Evolutionary conservation across 2,329 filamentous ascomycete genomes (phyloP), one percentile per base, ranked within the genome.

Genomic region (Penicillium frequentans): DNA sequence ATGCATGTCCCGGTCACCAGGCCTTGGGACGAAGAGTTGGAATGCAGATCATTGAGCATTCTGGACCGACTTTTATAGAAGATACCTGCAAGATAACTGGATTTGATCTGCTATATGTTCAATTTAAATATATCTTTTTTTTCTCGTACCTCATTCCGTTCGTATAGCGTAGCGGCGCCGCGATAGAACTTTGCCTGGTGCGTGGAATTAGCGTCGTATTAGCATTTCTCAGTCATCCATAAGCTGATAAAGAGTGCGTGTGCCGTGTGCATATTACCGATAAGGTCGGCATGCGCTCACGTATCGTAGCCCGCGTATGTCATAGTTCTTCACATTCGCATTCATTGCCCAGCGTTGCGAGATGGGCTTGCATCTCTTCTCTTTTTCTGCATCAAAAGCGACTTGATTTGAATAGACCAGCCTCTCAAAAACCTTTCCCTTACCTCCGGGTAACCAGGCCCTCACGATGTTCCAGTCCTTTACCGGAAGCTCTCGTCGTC

Each of bases 381-480:
- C 39, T 58, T 60, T 43, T 19, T 21, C 49, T 57, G 58, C 55
- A 47, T 56, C 51, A 57, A 23, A 52, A 65, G 58, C 48, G 52
- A 43, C 23, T 39, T 50, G 48, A 42, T 50, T 52, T 51, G 46
- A 53, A 49, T 49, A 39, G 48, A 42, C 6, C 23, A 1, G 5
- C 27, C 44, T 44, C 33, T 54, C 42, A 5, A 10, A 26, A 16
- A 43, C 45, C 39, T 14, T 46, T 33, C 51, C 56, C 52, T 54
- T 49, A 48, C 50, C 37, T 44, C 47, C 49, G 54, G 49, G 51
- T 45, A 19, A 29, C 56, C 46, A 56, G 54, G 56, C 52, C 52
- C 56, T 54, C 52, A 59, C 70, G 65, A 97, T 97, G 93, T 96
- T 95, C 78, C 88, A 90, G 60, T 92, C 90, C 53, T 99, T 99